Evolutionary conservation across 139 green algal species (phyloP), one percentile per base, ranked within the genome.

Genomic region (Diplosphaera chodatii): DNA sequence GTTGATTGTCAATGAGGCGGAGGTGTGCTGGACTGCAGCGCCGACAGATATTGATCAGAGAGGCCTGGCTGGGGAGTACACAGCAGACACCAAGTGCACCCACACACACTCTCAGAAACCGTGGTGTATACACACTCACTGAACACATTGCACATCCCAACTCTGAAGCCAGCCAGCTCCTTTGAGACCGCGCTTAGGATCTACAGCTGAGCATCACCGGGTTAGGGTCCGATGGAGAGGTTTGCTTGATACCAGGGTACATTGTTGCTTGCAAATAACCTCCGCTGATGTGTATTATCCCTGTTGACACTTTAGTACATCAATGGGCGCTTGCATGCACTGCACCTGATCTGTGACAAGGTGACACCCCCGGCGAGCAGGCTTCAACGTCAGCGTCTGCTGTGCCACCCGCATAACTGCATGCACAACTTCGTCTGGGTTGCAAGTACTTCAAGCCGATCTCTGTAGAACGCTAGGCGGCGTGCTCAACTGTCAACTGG

Each of bases 1-100:
- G 70, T 91, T 91, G 67, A 91, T 88, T 30, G 86, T 91, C 1
- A 91, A 74, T 1, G 72, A 83, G 23, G 86, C 86, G 31, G 73
- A 84, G 0, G 86, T 91, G 77, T 91, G 86, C 66, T 87, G 79
- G 22, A 91, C 76, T 86, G 75, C 69, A 70, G n/a, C n/a, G n/a
- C n/a, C n/a, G n/a, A n/a, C n/a, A n/a, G n/a, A n/a, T n/a, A n/a
- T n/a, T n/a, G n/a, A n/a, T n/a, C n/a, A n/a, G n/a, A n/a, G n/a
- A n/a, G n/a, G n/a, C n/a, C n/a, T n/a, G n/a, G n/a, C n/a, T n/a
- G n/a, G n/a, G n/a, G n/a, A 40, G 1, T 66, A 32, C 32, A 28
- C 33, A 56, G n/a, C n/a, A n/a, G n/a, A n/a, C n/a, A n/a, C n/a
- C n/a, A n/a, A n/a, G n/a, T n/a, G n/a, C n/a, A n/a, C n/a, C n/a